These are phyloP conservation scores for Malus orientalis DNA, from an alignment of 306 rosid species.

Conservation along the genomic window DNA sequence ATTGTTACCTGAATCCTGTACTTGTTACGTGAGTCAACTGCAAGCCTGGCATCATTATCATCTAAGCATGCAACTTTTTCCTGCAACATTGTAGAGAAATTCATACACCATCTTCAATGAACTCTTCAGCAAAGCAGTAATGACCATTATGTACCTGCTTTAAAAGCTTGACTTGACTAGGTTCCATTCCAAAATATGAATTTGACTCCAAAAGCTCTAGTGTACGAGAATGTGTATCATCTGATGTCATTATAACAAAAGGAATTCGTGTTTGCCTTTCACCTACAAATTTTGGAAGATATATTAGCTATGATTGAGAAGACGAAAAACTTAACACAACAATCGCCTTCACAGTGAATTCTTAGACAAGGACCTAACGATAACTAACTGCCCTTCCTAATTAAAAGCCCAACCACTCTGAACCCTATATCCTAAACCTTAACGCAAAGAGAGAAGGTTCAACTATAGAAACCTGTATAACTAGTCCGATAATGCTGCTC, in stretches of 20 bases:
- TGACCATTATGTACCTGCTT: constrained; percentile 60
- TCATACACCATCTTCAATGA: constrained; percentile 8
- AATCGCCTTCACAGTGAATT: neutral
- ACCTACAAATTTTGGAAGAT: constrained; percentile 34
- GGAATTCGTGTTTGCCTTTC: constrained; percentile 47
- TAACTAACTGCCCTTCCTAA: neutral
- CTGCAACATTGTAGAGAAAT: constrained; percentile 34
- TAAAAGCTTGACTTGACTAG: constrained; percentile 79
- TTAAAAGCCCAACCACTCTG: neutral
- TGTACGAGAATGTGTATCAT: constrained; percentile 84
- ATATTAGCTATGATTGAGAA: neutral
- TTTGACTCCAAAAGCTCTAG: constrained; percentile 63
- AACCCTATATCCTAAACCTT: neutral
- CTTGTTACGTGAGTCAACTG: constrained; percentile 63
- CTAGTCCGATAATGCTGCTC: neutral
- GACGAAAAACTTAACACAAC: neutral
- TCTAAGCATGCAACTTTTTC: constrained; percentile 98
- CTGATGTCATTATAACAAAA: constrained; percentile 90
- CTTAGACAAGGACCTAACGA: no score
- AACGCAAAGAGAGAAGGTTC: no score
- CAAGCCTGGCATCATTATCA: constrained; percentile 94
- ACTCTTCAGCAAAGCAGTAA: constrained; percentile 5
- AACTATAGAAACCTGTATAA: neutral
- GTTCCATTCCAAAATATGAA: constrained; percentile 88
- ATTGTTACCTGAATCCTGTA: constrained; percentile 79